These are phyloP conservation scores for Malbranchea cinnamomea DNA, from an alignment of 2,329 filamentous ascomycete species.

Conservation along the genomic window DNA sequence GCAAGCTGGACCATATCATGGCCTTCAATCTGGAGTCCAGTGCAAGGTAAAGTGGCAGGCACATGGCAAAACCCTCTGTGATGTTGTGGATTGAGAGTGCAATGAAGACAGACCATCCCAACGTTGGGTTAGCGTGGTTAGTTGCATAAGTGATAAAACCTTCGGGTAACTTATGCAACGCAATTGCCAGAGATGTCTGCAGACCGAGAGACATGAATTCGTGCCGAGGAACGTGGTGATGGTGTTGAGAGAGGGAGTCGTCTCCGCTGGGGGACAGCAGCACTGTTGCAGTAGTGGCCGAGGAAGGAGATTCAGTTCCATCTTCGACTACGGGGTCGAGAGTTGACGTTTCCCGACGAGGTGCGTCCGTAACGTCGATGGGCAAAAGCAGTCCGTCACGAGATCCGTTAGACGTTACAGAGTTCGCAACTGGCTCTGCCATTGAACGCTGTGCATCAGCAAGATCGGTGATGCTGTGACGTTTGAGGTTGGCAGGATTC, in stretches of 20 bases:
- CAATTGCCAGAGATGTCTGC: conserved; percentile 88
- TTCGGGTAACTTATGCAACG: conserved; percentile 87
- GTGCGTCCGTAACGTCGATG: too few relatives aligned
- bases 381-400: too few relatives aligned
- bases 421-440: too few relatives aligned
- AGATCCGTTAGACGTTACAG: too few relatives aligned
- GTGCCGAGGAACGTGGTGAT: conserved; percentile 91
- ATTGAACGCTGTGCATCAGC: too few relatives aligned
- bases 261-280: conserved; percentile 9
- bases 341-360: too few relatives aligned
- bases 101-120: conserved; percentile 86
- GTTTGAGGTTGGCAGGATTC: too few relatives aligned
- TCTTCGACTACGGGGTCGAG: too few relatives aligned
- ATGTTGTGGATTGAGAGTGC: conserved; percentile 97
- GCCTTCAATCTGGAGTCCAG: conserved; percentile 65
- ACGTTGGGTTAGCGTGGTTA: conserved; percentile 80
- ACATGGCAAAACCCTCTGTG: conserved; percentile 89
- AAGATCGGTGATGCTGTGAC: too few relatives aligned
- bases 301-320: too few relatives aligned
- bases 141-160: conserved; percentile 85
- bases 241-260: conserved; percentile 41
- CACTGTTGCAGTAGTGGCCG: too few relatives aligned
- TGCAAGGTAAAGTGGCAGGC: conserved; percentile 82
- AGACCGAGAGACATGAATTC: conserved; percentile 90
- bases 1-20: conserved; percentile 66